Conservation (phyloP, 371 early-diverging fungal species). For the Apophysomyces sp. region DNA sequence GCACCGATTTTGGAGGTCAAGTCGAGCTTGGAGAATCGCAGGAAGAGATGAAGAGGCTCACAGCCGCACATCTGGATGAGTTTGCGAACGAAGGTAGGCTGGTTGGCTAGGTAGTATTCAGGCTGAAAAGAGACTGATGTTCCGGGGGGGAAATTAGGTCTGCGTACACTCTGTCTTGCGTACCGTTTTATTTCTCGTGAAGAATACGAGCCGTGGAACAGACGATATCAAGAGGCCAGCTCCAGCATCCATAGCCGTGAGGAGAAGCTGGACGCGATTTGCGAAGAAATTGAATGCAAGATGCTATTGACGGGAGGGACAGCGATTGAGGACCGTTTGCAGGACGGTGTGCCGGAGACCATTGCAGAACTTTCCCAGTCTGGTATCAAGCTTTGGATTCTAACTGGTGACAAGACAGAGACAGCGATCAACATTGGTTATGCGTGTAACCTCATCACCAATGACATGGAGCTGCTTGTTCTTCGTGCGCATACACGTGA, state of each 20-base stretch:
- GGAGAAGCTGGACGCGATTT: conserved; percentile 64
- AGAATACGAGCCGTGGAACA: conserved; percentile 66
- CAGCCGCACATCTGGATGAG: conserved; percentile 48
- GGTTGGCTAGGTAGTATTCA: too few species aligned
- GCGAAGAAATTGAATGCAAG: conserved; percentile 72
- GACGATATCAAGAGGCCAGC: conserved; percentile 65
- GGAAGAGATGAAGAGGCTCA: conserved; percentile 25
- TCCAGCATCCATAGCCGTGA: conserved; percentile 70
- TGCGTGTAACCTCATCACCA: conserved; percentile 71
- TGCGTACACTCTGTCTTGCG: conserved; percentile 83
- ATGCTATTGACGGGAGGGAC: conserved; percentile 85
- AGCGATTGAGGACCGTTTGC: conserved; percentile 92
- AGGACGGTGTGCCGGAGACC: conserved; percentile 84
- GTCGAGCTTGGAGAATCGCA: conserved; percentile 44
- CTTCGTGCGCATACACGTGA: conserved; percentile 61
- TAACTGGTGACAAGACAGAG: conserved; percentile 94
- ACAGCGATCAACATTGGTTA: conserved; percentile 86
- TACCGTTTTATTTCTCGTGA: conserved; percentile 72
- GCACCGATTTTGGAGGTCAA: conserved; percentile 44
- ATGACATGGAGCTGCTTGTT: conserved; percentile 69
- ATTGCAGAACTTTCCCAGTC: conserved; percentile 77
- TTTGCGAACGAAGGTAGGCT: conserved; percentile 85
- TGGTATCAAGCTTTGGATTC: conserved; percentile 93
- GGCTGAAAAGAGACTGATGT: too few species aligned
- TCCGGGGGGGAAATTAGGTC: conserved; percentile 52